These are phyloP conservation scores for Moesziomyces sp. DNA, from an alignment of 1,284 basidiomycete species.

Conservation along the genomic window DNA sequence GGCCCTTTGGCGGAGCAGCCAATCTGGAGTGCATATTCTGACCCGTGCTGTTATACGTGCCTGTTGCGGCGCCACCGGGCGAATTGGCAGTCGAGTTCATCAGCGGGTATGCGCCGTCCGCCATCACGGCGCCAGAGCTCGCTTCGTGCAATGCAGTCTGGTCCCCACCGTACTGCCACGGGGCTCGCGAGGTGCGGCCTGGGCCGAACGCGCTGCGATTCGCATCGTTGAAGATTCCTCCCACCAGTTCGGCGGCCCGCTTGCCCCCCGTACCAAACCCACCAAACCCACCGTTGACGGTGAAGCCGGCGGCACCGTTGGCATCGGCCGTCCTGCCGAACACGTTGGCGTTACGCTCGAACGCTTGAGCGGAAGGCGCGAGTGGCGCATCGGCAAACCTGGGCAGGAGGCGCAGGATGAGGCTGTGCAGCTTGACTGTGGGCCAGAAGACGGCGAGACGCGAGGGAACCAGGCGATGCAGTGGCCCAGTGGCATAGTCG, in stretches of 20 bases:
- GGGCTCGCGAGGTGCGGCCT: constrained; percentile 30
- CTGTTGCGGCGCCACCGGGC: constrained; percentile 21
- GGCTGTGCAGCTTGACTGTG: constrained; percentile 51
- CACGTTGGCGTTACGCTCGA: constrained; percentile 36
- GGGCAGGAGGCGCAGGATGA: constrained; percentile 27
- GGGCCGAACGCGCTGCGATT: constrained; percentile 24
- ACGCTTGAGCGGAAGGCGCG: constrained; percentile 22
- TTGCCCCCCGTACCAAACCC: constrained; percentile 38
- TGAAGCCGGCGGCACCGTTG: constrained; percentile 16
- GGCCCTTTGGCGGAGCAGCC: constrained; percentile 7
- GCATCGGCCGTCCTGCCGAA: constrained; percentile 20
- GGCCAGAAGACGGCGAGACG: constrained; percentile 65
- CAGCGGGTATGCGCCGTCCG: constrained; percentile 5
- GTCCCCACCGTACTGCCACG: constrained; percentile 18
- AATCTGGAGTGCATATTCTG: constrained; percentile 35
- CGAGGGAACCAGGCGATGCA: constrained; percentile 54
- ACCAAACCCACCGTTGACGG: constrained; percentile 37
- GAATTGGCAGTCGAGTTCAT: constrained; percentile 11
- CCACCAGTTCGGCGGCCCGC: constrained; percentile 50
- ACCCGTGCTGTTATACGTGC: constrained; percentile 21
- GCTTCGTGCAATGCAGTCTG: constrained; percentile 19
- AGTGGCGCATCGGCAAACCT: constrained; percentile 21
- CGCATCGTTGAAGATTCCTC: constrained; percentile 42
- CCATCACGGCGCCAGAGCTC: not conserved
- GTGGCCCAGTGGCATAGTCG: constrained; percentile 26